Evolutionary conservation across 2,329 filamentous ascomycete genomes (phyloP).

Genomic region (Colletotrichum sidae): DNA sequence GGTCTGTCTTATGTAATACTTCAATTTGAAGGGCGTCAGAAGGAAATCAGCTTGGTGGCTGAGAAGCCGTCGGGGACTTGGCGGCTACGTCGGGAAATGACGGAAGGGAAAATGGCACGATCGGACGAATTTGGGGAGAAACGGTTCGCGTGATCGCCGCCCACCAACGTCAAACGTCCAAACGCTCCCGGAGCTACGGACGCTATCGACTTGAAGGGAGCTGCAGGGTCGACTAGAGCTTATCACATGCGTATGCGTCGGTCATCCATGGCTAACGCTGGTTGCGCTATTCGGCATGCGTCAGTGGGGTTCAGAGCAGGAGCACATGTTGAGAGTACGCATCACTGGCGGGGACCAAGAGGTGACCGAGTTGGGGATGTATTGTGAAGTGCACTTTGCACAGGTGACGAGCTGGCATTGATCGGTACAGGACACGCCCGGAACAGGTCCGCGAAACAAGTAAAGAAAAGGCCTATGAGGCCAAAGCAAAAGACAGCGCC

Average conservation of each 20-base stretch:
- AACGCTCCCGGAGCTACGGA: slow-evolving; percentile 33
- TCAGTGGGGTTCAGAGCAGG: too few relatives aligned
- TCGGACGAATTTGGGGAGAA: slow-evolving; percentile 27
- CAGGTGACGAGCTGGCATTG: slow-evolving; percentile 8
- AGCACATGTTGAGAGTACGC: too few relatives aligned
- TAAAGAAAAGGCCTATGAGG: neutral
- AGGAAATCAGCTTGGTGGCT: slow-evolving; percentile 3
- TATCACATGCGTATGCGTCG: slow-evolving; percentile 27
- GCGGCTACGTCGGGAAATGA: slow-evolving; percentile 35
- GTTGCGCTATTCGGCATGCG: neutral
- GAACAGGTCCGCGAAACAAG: neutral
- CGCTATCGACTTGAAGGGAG: slow-evolving; percentile 15
- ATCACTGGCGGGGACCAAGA: too few relatives aligned
- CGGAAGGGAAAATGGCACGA: slow-evolving; percentile 25
- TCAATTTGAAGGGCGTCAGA: too few relatives aligned
- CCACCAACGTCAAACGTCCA: neutral
- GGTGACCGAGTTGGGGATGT: too few relatives aligned
- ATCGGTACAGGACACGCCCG: slow-evolving; percentile 10
- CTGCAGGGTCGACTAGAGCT: neutral
- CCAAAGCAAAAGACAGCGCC: slow-evolving; percentile 1
- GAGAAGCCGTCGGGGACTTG: neutral
- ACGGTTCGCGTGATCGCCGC: neutral
- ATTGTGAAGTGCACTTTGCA: neutral
- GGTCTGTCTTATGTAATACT: too few relatives aligned
- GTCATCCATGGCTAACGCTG: slow-evolving; percentile 7